Conservation (phyloP, 176 grass and related monocot genomes). For the Carex cristatella region DNA sequence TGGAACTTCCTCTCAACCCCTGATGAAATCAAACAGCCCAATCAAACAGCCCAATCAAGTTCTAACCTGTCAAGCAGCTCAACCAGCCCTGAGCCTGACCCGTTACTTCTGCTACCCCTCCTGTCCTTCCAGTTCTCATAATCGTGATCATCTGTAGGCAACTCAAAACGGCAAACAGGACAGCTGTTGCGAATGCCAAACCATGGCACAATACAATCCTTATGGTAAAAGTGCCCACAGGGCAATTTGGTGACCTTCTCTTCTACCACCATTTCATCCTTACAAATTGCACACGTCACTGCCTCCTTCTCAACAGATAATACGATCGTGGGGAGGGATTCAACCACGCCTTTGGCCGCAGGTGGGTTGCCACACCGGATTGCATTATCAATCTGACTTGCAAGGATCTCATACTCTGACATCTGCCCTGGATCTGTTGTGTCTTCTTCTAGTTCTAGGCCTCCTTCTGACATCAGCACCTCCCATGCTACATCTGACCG, state of each 20-base stretch:
- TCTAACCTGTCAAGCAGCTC: constrained; percentile 23
- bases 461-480: constrained; percentile 39
- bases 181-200: constrained; percentile 60
- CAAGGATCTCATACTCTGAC: constrained; percentile 53
- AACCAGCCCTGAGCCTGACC: constrained; percentile 7
- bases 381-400: constrained; percentile 31
- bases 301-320: constrained; percentile 16
- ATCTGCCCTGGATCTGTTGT: background rate
- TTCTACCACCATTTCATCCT: constrained; percentile 47
- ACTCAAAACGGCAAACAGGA: constrained; percentile 63
- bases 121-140: constrained; percentile 44
- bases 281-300: constrained; percentile 51
- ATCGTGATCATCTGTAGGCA: constrained; percentile 66
- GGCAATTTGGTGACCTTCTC: constrained; percentile 53
- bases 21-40: constrained; percentile 16
- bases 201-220: constrained; percentile 53
- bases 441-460: constrained; percentile 21
- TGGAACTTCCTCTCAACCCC: background rate
- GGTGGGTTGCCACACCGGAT: constrained; percentile 38
- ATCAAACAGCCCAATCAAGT: constrained; percentile 11
- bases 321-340: constrained; percentile 40
- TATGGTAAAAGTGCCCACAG: constrained; percentile 58
- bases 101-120: background rate
- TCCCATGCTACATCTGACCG: constrained; percentile 44
- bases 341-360: constrained; percentile 40